Conservation (phyloP, 495 filamentous ascomycete species). For the Annulohypoxylon maeteangense region DNA sequence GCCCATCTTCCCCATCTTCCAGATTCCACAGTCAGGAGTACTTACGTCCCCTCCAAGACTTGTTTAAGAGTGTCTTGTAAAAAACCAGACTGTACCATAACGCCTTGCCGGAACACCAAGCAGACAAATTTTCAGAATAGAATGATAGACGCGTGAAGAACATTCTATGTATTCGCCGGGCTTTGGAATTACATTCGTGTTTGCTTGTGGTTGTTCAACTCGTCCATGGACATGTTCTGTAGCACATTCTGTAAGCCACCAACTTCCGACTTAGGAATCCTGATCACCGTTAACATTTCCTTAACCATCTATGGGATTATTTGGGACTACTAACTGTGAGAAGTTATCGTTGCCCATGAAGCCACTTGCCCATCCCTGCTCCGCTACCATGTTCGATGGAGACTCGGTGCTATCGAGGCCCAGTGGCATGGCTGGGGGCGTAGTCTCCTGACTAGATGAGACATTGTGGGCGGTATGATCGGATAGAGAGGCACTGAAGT, state of each 20-base stretch:
- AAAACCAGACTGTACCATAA: slow-evolving; percentile 5
- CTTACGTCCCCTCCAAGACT: neutral
- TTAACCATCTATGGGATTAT: neutral
- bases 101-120: neutral
- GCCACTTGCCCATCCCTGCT: slow-evolving; percentile 18
- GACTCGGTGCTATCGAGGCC: slow-evolving; percentile 12
- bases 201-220: neutral
- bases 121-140: neutral
- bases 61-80: neutral
- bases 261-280: neutral
- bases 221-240: slow-evolving; percentile 4
- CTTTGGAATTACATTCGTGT: neutral
- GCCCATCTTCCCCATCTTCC: neutral
- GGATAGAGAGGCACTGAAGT: slow-evolving; percentile 10
- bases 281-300: neutral
- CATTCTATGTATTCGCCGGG: neutral
- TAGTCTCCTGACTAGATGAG: slow-evolving; percentile 13
- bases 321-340: slow-evolving; percentile 9
- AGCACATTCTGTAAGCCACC: neutral
- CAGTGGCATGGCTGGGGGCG: slow-evolving; percentile 11
- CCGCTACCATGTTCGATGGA: neutral
- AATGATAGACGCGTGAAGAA: neutral
- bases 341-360: slow-evolving; percentile 11
- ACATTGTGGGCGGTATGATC: slow-evolving; percentile 3
- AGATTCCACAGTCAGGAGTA: too few relatives aligned